Base-by-base conservation (phyloP, 2,329 filamentous ascomycete species). In the Rhynchosporium graminicola region DNA sequence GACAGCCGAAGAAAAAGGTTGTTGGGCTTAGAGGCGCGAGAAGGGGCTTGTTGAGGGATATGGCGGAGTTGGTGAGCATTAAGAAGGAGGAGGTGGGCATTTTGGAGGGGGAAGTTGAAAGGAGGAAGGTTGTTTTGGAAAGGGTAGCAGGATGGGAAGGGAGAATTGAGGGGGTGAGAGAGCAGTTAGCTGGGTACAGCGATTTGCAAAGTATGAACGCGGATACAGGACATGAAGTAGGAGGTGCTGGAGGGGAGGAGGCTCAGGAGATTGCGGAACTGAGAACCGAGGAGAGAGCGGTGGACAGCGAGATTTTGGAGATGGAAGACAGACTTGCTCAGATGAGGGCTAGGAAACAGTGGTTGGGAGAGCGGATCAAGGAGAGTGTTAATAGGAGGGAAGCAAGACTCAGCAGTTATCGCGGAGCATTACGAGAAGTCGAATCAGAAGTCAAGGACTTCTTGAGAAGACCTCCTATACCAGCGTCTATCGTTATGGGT, bases 321-420 rank as follows among this genome's bases (percentile, higher is more conserved):
- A 78, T 91, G 38, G 88, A 92, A 73, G 80, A 85, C 69, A 83
- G 83, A 67, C 78, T 93, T 2, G 78, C 80, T 29, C 80, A 80
- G 3, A 79, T 92, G 76, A 85, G 85, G 68, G 82, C 80, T 52
- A 79, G 83, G 33, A 84, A 86, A 67, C 78, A 81, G n/a, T 82
- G 80, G 71, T 74, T 92, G 0, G 76, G 83, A 64, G 80, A 80
- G 2, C 81, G 84, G 69, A 84, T 91, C 51, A 80, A 83, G 6
- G 85, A 88, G 60, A 80, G 86, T 1, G 81, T 82, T 65, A 92
- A 87, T 68, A 81, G 82, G 59, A 79, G 87, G 43, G 89, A 92
- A 72, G 87, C 89, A 1, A 86, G 85, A n/a, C 74, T 92, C 13
- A 90, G 87, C 60, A 87, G 88, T 0, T 92, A 91, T 73, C 84